Percentiles rank a stretch among this genome's conserved stretches.
phyloP scores from a whole-genome alignment of 768 basidiomycete genomes.

The Mrakia blollopis region DNA sequence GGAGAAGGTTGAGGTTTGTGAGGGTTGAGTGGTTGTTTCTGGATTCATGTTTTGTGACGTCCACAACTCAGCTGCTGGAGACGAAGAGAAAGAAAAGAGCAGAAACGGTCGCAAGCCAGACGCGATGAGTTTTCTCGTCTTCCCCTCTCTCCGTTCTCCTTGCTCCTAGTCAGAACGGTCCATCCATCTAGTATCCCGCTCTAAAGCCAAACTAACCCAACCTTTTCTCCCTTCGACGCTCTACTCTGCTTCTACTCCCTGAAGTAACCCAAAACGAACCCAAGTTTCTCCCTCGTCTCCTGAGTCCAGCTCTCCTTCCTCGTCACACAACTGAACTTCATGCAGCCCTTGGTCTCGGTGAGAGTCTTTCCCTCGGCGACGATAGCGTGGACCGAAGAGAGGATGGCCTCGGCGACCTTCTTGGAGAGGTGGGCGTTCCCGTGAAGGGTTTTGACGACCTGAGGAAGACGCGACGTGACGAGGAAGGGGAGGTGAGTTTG shows the following conservation, averaged over 20 bases:
- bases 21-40: too few relatives aligned
- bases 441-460: constrained; percentile 82
- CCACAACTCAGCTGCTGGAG: too few relatives aligned
- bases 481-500: not conserved
- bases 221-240: too few relatives aligned
- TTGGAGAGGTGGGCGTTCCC: constrained; percentile 83
- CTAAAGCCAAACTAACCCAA: too few relatives aligned
- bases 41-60: too few relatives aligned
- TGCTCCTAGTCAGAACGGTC: too few relatives aligned
- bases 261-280: constrained; percentile 30
- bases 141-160: too few relatives aligned
- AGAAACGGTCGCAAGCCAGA: too few relatives aligned
- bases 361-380: constrained; percentile 57
- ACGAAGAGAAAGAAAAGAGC: too few relatives aligned
- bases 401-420: constrained; percentile 48
- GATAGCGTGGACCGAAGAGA: constrained; percentile 51
- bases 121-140: too few relatives aligned
- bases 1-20: too few relatives aligned
- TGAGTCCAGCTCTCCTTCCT: constrained; percentile 27
- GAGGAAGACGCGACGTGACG: constrained; percentile 38
- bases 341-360: constrained; percentile 68
- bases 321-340: constrained; percentile 50
- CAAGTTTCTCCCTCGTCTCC: constrained; percentile 30
- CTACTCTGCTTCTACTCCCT: not conserved
- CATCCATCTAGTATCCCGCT: too few relatives aligned